Evolutionary conservation across 306 rosid genomes (phyloP), one percentile per base, ranked within the genome.

Genomic region (Vigna nakashimae): DNA sequence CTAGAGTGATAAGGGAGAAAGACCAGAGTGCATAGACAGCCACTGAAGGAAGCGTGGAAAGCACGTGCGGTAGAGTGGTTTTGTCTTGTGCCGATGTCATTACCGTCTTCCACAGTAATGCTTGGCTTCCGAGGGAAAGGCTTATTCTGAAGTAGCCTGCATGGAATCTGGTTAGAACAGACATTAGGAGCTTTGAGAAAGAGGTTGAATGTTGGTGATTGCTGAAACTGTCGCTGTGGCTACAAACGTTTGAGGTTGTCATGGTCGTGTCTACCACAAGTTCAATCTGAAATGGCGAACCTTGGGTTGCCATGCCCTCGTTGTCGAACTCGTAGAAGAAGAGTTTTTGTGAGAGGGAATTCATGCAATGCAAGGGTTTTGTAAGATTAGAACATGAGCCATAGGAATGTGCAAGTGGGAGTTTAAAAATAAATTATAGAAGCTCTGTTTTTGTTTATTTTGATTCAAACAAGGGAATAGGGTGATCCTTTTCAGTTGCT

Each of bases 141-240:
- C 88, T 90, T 77, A 90, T 90, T 65, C 89, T 81, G 87, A 90
- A 90, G 69, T 86, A 88, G 74, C 92, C 92, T 62, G 95, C 92
- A 65, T 86, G 92, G 32, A 90, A 66, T 73, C 77, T 84, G 3
- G 65, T 86, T 68, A 90, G 64, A 9, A 88, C 52, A 7, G 85
- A 57, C 13, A 34, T 60, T 17, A 84, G n/a, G 58, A 80, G 79
- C 71, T 3, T 67, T 40, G 73, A 69, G 30, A 49, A 59, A 30
- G 63, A 38, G 34, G 50, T 6, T 32, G 85, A 17, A 45, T 43
- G 14, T 68, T 80, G 49, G 17, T 13, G 42, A 24, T 7, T 52
- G 9, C 59, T 73, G 13, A 8, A 26, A 17, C 1, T 9, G 28
- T 2, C 48, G 24, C 5, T 45, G 42, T 52, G n/a, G 67, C 5